A percentile compares a stretch with the other conserved stretches of the same genome.
Conservation (phyloP, 768 basidiomycete species). For the Mycena filopes region DNA sequence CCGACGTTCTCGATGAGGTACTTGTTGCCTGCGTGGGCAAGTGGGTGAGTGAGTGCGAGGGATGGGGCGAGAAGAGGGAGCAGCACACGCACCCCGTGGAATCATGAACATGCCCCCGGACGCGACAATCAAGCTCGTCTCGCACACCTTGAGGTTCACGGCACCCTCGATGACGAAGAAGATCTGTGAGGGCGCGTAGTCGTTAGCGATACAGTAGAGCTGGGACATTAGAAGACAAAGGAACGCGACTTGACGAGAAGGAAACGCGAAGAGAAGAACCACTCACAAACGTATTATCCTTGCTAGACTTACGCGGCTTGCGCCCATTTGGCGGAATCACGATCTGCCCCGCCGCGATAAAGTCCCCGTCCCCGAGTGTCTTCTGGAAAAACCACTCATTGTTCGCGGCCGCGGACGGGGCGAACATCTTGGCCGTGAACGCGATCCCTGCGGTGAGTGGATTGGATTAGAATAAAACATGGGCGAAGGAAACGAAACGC, state of each 20-base stretch:
- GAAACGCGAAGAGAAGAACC: too few species aligned
- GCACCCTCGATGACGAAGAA: slow-evolving; percentile 88
- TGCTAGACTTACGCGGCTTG: slow-evolving; percentile 89
- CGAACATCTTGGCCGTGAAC: slow-evolving; percentile 76
- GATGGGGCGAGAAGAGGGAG: background rate
- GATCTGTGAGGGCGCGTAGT: too few species aligned
- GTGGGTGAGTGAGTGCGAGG: background rate
- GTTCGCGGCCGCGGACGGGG: slow-evolving; percentile 69
- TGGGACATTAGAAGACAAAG: background rate
- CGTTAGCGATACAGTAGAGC: too few species aligned
- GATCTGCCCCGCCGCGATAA: slow-evolving; percentile 91
- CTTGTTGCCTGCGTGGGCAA: slow-evolving; percentile 63
- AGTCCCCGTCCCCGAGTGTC: slow-evolving; percentile 90
- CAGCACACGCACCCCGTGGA: slow-evolving; percentile 74
- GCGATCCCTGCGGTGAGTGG: slow-evolving; percentile 76
- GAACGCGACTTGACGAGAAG: background rate
- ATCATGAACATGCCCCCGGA: slow-evolving; percentile 91
- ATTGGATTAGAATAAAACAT: slow-evolving; percentile 10
- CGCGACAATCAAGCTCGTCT: slow-evolving; percentile 79
- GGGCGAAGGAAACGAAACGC: slow-evolving; percentile 45
- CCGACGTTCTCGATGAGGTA: slow-evolving; percentile 68
- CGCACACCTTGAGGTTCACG: slow-evolving; percentile 85
- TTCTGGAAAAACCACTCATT: slow-evolving; percentile 89
- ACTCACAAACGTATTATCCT: slow-evolving; percentile 93
- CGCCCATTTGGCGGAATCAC: slow-evolving; percentile 78